Base-by-base conservation (phyloP, 169 alveolate genomes). In the Cystoisospora suis region DNA sequence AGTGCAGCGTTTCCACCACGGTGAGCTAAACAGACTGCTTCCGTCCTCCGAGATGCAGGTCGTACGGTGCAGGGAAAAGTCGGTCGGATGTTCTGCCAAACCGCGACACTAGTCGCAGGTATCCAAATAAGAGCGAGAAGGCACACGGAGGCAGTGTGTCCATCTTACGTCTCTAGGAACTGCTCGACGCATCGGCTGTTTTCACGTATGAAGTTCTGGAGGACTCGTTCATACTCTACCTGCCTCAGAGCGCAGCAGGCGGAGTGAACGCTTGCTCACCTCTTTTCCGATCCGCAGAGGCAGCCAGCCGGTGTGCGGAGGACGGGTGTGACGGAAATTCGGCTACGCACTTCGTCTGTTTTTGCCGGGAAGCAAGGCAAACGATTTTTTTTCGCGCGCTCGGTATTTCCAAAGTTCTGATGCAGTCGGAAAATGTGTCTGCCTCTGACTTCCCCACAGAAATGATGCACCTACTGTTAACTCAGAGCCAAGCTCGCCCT, bases 151-250 rank as follows among this genome's bases (percentile, higher is more conserved):
- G n/a, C n/a, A n/a, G n/a, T n/a, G n/a, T n/a, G n/a, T n/a, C n/a
- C n/a, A n/a, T n/a, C 83, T 32, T 40, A 72, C 83, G 83, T 72
- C 15, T 72, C 40, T 34, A 72, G 56, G 83, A 72, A 72, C 36
- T 40, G 56, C 32, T 72, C 83, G 58, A 72, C 83, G 32, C 83
- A 72, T 0, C 83, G 83, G 38, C 40, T 36, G 56, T 72, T 72
- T 38, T 72, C 83, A 36, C 44, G 83, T 27, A 72, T 38, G 83
- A 72, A 72, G 32, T 72, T 72, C n/a, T 72, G 58, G 23, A 72
- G 56, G 58, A 72, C 83, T 23, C 83, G 20, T 23, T 72, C n/a
- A 38, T 72, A 72, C 56, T 72, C 83, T 40, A 56, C 83, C 83
- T 72, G 83, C 49, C 38, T 15, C 20, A 20, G n/a, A 49, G 20